phyloP scores from a whole-genome alignment of 805 yeast species.

The Tanozyma kutaoensis region DNA sequence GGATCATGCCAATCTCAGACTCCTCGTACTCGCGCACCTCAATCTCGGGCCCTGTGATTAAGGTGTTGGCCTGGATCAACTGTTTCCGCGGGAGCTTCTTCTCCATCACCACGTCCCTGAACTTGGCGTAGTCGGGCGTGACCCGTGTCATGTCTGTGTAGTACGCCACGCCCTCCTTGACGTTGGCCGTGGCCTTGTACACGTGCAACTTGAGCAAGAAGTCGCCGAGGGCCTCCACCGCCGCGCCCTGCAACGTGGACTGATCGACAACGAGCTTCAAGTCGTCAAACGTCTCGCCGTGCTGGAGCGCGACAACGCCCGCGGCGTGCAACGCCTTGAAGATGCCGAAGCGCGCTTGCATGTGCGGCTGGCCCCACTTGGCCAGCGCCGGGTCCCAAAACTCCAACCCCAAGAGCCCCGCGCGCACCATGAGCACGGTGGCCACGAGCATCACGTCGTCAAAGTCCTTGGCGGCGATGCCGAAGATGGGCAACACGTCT shows the following conservation, averaged over 20 bases:
- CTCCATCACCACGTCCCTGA: conserved; percentile 52
- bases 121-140: conserved; percentile 45
- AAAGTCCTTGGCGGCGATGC: conserved; percentile 45
- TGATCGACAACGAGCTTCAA: conserved; percentile 47
- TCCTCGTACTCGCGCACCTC: conserved; percentile 64
- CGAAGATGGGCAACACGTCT: conserved; percentile 63
- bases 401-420: conserved; percentile 73
- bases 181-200: conserved; percentile 69
- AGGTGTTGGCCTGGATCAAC: conserved; percentile 71
- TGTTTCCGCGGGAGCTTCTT: conserved; percentile 79
- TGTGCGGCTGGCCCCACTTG: conserved; percentile 93
- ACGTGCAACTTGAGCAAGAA: conserved; percentile 63
- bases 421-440: conserved; percentile 74
- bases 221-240: conserved; percentile 61
- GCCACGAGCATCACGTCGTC: conserved; percentile 54
- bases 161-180: conserved; percentile 45
- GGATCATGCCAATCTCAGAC: conserved; percentile 62
- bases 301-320: conserved; percentile 45
- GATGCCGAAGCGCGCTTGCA: conserved; percentile 86
- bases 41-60: conserved; percentile 28
- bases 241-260: conserved; percentile 50
- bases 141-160: conserved; percentile 61
- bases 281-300: conserved; percentile 41
- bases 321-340: conserved; percentile 62
- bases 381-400: conserved; percentile 72